Percentiles rank a stretch among this genome's conserved stretches.
These are phyloP conservation scores for Sungouiozyma ichnusensis DNA, from an alignment of 805 yeast genomes.

Conservation along the genomic window DNA sequence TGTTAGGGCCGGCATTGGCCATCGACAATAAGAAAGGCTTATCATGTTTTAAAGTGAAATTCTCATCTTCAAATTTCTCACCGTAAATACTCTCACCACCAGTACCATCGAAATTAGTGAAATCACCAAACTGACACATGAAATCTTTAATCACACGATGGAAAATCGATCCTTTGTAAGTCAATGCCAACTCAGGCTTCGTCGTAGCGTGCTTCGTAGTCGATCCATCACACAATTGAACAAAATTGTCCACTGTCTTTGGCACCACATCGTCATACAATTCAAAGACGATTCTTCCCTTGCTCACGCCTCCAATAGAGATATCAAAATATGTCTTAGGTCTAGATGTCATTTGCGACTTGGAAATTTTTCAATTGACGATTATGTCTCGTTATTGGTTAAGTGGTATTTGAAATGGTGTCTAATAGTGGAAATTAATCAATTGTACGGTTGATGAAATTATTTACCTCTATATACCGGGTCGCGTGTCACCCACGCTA, in stretches of 20 bases:
- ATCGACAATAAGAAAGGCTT: slow-evolving; percentile 82
- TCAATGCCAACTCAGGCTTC: slow-evolving; percentile 39
- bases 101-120: slow-evolving; percentile 60
- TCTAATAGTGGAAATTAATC: too few relatives aligned
- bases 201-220: slow-evolving; percentile 33
- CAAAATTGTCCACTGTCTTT: slow-evolving; percentile 81
- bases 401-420: too few relatives aligned
- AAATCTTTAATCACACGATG: slow-evolving; percentile 84
- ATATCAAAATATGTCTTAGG: slow-evolving; percentile 70
- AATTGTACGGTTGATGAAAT: neutral
- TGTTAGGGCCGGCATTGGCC: slow-evolving; percentile 95
- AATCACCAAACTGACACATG: slow-evolving; percentile 95
- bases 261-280: slow-evolving; percentile 68
- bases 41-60: slow-evolving; percentile 64
- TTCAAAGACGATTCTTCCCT: slow-evolving; percentile 74
- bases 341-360: slow-evolving; percentile 6
- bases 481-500: too few relatives aligned
- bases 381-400: too few relatives aligned
- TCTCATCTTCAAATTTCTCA: slow-evolving; percentile 84
- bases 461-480: neutral
- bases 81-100: slow-evolving; percentile 82
- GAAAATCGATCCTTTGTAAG: slow-evolving; percentile 78
- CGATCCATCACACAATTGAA: slow-evolving; percentile 84
- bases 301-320: slow-evolving; percentile 53
- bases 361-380: too few relatives aligned